Conservation (phyloP, 2,329 filamentous ascomycete genomes). For the Ophiostoma sp. region DNA sequence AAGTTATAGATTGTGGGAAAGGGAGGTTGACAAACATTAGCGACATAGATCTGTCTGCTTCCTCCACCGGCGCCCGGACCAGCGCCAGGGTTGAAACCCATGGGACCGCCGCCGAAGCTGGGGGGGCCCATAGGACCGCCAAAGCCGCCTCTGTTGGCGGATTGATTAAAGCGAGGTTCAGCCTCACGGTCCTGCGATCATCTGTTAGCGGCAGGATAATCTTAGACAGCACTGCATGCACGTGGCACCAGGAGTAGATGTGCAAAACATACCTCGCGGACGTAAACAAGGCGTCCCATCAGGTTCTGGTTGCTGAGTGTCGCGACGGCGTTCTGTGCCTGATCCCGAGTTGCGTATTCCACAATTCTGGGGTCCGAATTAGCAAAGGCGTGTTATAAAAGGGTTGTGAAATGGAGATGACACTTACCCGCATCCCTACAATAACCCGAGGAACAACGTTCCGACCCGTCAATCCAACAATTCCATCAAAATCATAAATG, state of each 20-base stretch:
- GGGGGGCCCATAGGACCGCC: constrained; percentile 35
- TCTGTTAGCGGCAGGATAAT: neutral
- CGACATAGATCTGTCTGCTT: constrained; percentile 90
- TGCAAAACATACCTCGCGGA: constrained; percentile 70
- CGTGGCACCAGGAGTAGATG: neutral
- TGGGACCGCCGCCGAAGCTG: constrained; percentile 34
- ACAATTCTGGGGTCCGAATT: constrained; percentile 67
- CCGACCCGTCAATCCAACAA: constrained; percentile 98
- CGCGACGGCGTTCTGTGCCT: constrained; percentile 95
- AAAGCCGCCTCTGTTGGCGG: constrained; percentile 59
- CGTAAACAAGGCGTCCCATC: constrained; percentile 97
- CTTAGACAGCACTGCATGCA: neutral
- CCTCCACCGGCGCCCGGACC: constrained; percentile 48
- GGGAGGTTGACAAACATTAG: constrained; percentile 74
- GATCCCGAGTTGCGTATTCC: constrained; percentile 99
- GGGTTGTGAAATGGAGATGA: neutral
- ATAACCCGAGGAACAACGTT: constrained; percentile 72
- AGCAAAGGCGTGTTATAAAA: neutral
- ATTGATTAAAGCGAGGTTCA: constrained; percentile 88
- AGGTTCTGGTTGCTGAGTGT: constrained; percentile 98
- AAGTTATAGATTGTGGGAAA: neutral
- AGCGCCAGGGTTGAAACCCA: constrained; percentile 44
- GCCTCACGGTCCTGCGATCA: constrained; percentile 79
- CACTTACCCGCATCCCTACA: constrained; percentile 99
- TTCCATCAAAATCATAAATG: constrained; percentile 60